Conservation (phyloP, 306 rosid species). For the Cucurbita pepo region DNA sequence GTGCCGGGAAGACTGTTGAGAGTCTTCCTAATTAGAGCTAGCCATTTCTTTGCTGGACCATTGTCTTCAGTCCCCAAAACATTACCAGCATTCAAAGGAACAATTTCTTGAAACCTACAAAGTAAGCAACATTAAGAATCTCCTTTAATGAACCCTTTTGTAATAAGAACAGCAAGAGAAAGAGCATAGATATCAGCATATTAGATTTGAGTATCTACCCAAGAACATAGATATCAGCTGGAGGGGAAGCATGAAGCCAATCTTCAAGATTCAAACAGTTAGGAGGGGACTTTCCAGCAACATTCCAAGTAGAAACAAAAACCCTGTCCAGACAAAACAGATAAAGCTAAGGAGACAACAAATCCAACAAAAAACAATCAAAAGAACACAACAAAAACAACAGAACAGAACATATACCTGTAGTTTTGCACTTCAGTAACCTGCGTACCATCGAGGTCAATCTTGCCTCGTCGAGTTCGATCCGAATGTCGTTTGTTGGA, state of each 20-base stretch:
- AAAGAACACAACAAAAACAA: not conserved
- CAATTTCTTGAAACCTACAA: slow-evolving; percentile 94
- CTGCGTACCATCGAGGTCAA: slow-evolving; percentile 48
- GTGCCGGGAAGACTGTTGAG: slow-evolving; percentile 83
- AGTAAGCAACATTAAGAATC: slow-evolving; percentile 5
- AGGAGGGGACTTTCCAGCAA: slow-evolving; percentile 93
- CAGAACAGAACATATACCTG: slow-evolving; percentile 29
- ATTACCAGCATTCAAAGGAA: slow-evolving; percentile 97
- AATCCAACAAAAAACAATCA: not conserved
- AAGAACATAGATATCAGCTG: slow-evolving; percentile 90
- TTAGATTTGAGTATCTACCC: slow-evolving; percentile 36
- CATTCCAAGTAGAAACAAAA: slow-evolving; percentile 94
- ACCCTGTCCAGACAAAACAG: slow-evolving; percentile 28
- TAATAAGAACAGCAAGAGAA: not conserved
- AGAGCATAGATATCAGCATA: not conserved
- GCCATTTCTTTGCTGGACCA: slow-evolving; percentile 95
- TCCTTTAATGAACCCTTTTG: not conserved
- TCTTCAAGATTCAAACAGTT: slow-evolving; percentile 73
- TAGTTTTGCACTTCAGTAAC: slow-evolving; percentile 60
- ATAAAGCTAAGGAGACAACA: not conserved
- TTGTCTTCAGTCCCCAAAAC: slow-evolving; percentile 97
- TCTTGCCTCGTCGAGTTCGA: slow-evolving; percentile 47
- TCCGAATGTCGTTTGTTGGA: slow-evolving; percentile 53
- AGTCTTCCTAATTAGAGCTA: slow-evolving; percentile 76
- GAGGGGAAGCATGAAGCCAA: slow-evolving; percentile 95